phyloP scores from a whole-genome alignment of 192 early-diverging fungal species.

The Backusella circina region DNA sequence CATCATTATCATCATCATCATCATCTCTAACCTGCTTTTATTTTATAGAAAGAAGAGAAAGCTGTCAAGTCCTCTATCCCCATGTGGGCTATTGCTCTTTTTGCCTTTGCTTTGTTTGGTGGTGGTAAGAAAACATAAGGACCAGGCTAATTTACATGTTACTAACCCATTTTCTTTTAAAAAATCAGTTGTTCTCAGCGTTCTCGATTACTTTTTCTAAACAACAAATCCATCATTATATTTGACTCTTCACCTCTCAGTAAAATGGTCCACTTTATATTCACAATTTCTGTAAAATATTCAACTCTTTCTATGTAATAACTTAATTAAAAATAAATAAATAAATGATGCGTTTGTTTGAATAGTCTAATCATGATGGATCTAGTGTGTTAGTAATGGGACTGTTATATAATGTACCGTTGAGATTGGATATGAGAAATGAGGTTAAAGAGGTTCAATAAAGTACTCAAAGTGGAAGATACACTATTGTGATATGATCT shows the following conservation, averaged over 20 bases:
- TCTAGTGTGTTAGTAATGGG: neutral
- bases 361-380: neutral
- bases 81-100: slow-evolving; percentile 14
- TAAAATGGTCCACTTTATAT: neutral
- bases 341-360: neutral
- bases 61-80: slow-evolving; percentile 14
- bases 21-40: neutral
- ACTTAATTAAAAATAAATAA: neutral
- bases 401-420: neutral
- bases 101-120: slow-evolving; percentile 9
- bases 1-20: neutral
- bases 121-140: neutral
- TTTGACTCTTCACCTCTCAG: neutral
- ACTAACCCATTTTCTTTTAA: neutral
- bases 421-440: too few species aligned
- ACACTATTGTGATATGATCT: too few species aligned
- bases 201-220: neutral
- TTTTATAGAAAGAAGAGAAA: slow-evolving; percentile 21
- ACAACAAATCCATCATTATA: neutral
- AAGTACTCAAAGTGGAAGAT: too few species aligned
- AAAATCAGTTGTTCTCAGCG: neutral
- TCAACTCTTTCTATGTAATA: neutral
- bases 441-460: too few species aligned
- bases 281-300: neutral
- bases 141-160: neutral